Conservation (phyloP, 108 stramenopile genomes). For the Cyclostephanos tholiformis region DNA sequence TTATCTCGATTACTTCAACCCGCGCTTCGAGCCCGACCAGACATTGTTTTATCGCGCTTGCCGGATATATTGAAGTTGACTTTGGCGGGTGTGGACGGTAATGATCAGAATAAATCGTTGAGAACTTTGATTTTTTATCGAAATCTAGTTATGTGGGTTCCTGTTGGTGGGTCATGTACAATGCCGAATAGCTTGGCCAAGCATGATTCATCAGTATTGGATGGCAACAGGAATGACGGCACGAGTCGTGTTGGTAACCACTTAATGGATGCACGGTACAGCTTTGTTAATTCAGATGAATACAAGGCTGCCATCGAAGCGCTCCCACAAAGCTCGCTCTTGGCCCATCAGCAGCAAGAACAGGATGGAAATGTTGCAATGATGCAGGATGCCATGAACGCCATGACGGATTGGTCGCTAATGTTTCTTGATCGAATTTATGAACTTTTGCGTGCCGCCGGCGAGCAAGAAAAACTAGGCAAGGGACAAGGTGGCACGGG, state of each 20-base stretch:
- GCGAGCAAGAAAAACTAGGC: constrained; percentile 81
- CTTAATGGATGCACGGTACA: constrained; percentile 51
- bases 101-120: constrained; percentile 89
- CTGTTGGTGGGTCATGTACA: constrained; percentile 55
- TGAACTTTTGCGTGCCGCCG: constrained; percentile 74
- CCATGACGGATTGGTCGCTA: constrained; percentile 81
- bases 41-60: constrained; percentile 64
- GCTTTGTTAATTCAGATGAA: constrained; percentile 41
- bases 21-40: constrained; percentile 61
- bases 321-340: constrained; percentile 67
- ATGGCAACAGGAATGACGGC: constrained; percentile 31
- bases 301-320: constrained; percentile 58
- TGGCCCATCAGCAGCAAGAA: constrained; percentile 41
- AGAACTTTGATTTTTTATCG: constrained; percentile 86
- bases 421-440: constrained; percentile 86
- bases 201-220: constrained; percentile 7
- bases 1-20: constrained; percentile 73
- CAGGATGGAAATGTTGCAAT: constrained; percentile 41
- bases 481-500: constrained; percentile 73
- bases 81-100: constrained; percentile 90
- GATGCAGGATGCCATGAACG: constrained; percentile 66
- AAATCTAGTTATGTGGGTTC: constrained; percentile 83
- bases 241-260: constrained; percentile 57
- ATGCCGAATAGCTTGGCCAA: constrained; percentile 2
- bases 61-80: constrained; percentile 75